These are phyloP conservation scores for Coemansia sp. DNA, from an alignment of 192 early-diverging fungal species.

Conservation along the genomic window DNA sequence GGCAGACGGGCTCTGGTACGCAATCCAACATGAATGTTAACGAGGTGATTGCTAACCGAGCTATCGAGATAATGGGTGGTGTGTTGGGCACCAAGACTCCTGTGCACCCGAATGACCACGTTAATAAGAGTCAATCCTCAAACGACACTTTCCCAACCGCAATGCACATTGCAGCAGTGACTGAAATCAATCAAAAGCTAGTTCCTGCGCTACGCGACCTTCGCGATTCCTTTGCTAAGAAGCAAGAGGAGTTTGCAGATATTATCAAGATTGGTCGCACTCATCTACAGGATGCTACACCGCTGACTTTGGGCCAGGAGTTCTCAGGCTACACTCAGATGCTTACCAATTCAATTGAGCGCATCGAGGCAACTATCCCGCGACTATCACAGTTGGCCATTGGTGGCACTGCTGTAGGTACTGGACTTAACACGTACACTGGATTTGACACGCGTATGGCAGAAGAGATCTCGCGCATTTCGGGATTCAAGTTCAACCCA, in stretches of 20 bases:
- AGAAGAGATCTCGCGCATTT: slow-evolving; percentile 80
- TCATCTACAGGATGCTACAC: slow-evolving; percentile 97
- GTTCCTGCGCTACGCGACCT: slow-evolving; percentile 83
- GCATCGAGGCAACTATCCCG: slow-evolving; percentile 79
- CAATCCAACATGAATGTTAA: slow-evolving; percentile 99
- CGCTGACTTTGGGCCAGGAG: slow-evolving; percentile 96
- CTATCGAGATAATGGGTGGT: slow-evolving; percentile 90
- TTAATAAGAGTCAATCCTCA: slow-evolving; percentile 97
- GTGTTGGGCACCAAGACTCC: slow-evolving; percentile 90
- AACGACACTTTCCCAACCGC: slow-evolving; percentile 99
- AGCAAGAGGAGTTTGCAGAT: slow-evolving; percentile 79
- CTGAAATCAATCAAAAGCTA: slow-evolving; percentile 79
- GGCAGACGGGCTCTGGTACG: slow-evolving; percentile 97
- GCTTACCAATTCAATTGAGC: slow-evolving; percentile 83
- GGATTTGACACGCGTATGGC: slow-evolving; percentile 93
- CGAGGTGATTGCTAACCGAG: slow-evolving; percentile 98
- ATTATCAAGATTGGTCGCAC: slow-evolving; percentile 99
- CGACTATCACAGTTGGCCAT: slow-evolving; percentile 92
- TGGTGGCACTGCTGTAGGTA: slow-evolving; percentile 97
- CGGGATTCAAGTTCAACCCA: slow-evolving; percentile 87
- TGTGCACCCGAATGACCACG: slow-evolving; percentile 99
- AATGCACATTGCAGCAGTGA: slow-evolving; percentile 97
- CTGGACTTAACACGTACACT: slow-evolving; percentile 91
- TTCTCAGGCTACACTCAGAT: slow-evolving; percentile 97
- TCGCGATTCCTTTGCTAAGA: slow-evolving; percentile 73